Conservation (phyloP, 23 red algal species). For the Agarophyton chilense region DNA sequence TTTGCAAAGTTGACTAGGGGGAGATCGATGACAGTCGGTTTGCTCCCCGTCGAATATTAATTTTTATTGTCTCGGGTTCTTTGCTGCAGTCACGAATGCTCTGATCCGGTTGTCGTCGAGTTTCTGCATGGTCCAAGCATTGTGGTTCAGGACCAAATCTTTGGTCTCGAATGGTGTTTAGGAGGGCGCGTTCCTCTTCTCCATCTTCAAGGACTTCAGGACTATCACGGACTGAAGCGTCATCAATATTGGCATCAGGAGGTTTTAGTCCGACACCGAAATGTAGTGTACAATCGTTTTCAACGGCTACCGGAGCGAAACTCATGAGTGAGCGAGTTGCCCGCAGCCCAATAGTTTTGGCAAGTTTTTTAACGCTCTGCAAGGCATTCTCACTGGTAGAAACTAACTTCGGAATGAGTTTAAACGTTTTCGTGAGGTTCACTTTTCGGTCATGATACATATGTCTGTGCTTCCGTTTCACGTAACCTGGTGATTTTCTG, state of each 20-base stretch:
- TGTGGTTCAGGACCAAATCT: background rate
- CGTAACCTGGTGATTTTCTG: constrained; percentile 41
- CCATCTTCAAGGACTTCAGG: constrained; percentile 1
- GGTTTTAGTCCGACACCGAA: constrained; percentile 39
- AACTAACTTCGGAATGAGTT: constrained; percentile 26
- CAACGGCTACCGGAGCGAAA: constrained; percentile 18
- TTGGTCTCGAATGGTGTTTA: background rate
- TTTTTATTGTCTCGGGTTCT: constrained; percentile 35
- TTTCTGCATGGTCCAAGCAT: background rate
- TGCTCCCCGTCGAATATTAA: constrained; percentile 19
- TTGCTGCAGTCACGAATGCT: background rate
- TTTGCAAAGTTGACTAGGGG: background rate
- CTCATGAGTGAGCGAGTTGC: background rate
- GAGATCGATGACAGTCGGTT: background rate
- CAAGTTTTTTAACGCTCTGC: constrained; percentile 23
- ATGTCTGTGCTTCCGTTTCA: constrained; percentile 21
- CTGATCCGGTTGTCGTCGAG: background rate
- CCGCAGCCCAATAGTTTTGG: constrained; percentile 35
- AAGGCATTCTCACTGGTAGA: constrained; percentile 19
- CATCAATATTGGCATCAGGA: background rate
- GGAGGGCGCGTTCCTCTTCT: background rate
- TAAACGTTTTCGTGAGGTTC: constrained; percentile 11
- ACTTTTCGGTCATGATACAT: background rate
- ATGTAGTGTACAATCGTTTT: constrained; percentile 21
- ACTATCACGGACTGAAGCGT: background rate